These are phyloP conservation scores for Quercus aquifolioides DNA, from an alignment of 306 rosid species.

Conservation along the genomic window DNA sequence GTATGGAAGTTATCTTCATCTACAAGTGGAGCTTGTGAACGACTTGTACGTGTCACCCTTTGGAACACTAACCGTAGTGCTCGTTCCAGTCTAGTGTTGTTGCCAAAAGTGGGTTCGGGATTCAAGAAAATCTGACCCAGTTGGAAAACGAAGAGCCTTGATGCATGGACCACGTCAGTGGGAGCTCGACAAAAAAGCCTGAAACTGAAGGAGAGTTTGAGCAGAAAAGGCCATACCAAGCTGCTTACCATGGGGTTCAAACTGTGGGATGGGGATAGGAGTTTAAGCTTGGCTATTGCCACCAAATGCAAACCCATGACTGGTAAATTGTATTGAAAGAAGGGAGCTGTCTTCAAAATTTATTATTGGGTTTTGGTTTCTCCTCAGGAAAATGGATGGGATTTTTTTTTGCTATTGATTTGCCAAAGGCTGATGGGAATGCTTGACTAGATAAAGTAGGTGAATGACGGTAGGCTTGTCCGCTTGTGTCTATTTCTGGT, in stretches of 20 bases:
- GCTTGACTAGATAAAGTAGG: no score
- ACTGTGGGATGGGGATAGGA: conserved; percentile 12
- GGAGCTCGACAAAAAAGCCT: conserved; percentile 18
- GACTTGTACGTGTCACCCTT: neutral
- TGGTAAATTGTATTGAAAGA: neutral
- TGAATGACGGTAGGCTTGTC: no score
- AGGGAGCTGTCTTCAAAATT: no score
- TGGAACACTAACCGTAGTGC: conserved; percentile 28
- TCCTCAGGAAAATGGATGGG: no score
- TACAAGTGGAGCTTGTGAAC: neutral
- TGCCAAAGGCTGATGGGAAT: no score
- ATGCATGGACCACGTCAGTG: conserved; percentile 23
- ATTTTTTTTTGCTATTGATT: no score
- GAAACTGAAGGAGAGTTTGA: conserved; percentile 39
- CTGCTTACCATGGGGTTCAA: conserved; percentile 25
- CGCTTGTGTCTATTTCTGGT: no score
- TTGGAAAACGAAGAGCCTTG: conserved; percentile 52
- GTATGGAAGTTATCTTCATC: conserved; percentile 22
- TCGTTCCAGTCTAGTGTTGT: conserved; percentile 33
- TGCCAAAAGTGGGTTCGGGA: neutral
- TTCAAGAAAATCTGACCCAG: conserved; percentile 37
- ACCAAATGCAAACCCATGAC: conserved; percentile 18
- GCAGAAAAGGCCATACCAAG: conserved; percentile 15
- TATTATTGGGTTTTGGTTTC: no score
- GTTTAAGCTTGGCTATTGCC: conserved; percentile 26